phyloP scores from a whole-genome alignment of 768 basidiomycete species.

The Podaxis sp. region DNA sequence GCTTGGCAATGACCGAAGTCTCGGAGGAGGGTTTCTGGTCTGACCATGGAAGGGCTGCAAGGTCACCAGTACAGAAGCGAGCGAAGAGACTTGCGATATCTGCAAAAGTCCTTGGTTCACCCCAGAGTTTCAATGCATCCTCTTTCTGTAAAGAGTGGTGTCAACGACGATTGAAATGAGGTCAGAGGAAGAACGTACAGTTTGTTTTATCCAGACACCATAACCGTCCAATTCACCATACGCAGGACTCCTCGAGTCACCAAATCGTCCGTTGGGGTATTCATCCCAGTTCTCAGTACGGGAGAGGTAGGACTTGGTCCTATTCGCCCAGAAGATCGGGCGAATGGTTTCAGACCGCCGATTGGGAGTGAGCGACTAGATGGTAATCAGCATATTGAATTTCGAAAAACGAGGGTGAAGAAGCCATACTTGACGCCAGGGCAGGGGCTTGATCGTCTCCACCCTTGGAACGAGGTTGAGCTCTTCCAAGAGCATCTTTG shows the following conservation, averaged over 20 bases:
- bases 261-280: conserved; percentile 98
- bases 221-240: conserved; percentile 98
- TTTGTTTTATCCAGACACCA: conserved; percentile 89
- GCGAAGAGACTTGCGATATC: conserved; percentile 78
- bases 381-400: conserved; percentile 17
- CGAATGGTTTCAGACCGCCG: conserved; percentile 90
- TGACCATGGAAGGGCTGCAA: conserved; percentile 90
- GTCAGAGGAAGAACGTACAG: conserved; percentile 38
- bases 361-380: conserved; percentile 86
- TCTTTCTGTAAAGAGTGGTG: conserved; percentile 56
- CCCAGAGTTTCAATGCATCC: conserved; percentile 88
- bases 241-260: conserved; percentile 95
- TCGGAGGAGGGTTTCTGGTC: conserved; percentile 85
- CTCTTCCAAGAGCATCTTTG: conserved; percentile 93
- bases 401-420: conserved; percentile 1
- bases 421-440: conserved; percentile 85
- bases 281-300: conserved; percentile 99
- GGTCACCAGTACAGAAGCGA: conserved; percentile 73
- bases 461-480: conserved; percentile 83
- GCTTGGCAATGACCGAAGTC: conserved; percentile 73
- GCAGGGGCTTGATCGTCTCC: conserved; percentile 91
- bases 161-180: conserved; percentile 7
- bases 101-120: conserved; percentile 60
- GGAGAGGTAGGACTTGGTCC: conserved; percentile 90
- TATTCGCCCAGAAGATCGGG: conserved; percentile 99